These are phyloP conservation scores for Thecaphora frezii DNA, from an alignment of 1,284 basidiomycete species.

Conservation along the genomic window DNA sequence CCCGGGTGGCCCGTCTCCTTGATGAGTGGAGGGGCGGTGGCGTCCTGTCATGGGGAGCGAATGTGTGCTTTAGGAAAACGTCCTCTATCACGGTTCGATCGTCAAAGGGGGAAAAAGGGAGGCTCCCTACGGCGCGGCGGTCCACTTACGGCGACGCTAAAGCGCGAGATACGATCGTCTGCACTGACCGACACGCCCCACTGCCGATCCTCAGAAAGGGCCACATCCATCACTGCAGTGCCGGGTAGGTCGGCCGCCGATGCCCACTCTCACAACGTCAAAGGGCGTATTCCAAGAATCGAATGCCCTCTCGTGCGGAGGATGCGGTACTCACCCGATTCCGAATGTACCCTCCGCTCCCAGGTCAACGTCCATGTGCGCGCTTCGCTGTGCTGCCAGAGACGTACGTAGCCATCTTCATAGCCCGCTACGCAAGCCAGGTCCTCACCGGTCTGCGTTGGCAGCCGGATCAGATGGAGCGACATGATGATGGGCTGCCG, in stretches of 20 bases:
- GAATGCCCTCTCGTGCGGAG: neutral
- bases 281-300: neutral
- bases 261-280: too few relatives aligned
- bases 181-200: slow-evolving; percentile 26
- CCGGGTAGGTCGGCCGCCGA: neutral
- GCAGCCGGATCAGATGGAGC: slow-evolving; percentile 68
- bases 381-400: slow-evolving; percentile 2
- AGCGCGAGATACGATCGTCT: slow-evolving; percentile 25
- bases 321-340: slow-evolving; percentile 4
- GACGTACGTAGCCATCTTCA: slow-evolving; percentile 74
- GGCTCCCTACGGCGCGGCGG: neutral
- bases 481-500: slow-evolving; percentile 74
- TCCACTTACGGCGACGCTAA: slow-evolving; percentile 3
- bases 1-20: slow-evolving; percentile 7
- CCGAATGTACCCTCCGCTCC: slow-evolving; percentile 12
- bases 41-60: neutral
- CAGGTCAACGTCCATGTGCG: slow-evolving; percentile 6
- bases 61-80: neutral
- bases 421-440: slow-evolving; percentile 72
- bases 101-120: neutral
- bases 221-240: slow-evolving; percentile 12
- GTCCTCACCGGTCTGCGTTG: slow-evolving; percentile 6
- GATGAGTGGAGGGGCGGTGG: neutral
- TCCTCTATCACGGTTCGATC: neutral
- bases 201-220: neutral